Percentiles rank a stretch among this genome's conserved stretches.
phyloP scores from a whole-genome alignment of 2,329 filamentous ascomycete genomes.

The Ophiosphaerella korrae region DNA sequence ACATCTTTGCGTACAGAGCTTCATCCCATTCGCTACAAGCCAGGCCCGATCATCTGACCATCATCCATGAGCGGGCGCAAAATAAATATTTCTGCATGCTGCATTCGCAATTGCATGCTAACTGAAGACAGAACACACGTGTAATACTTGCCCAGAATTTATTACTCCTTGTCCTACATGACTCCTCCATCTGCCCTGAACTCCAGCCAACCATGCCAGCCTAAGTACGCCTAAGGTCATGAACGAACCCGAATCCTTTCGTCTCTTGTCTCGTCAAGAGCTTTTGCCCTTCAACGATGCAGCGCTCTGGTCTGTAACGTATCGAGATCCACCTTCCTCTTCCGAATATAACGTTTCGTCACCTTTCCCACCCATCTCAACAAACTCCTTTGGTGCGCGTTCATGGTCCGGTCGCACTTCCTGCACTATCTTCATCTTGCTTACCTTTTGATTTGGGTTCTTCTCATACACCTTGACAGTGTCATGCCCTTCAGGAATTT shows the following conservation, averaged over 20 bases:
- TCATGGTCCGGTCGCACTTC: constrained; percentile 72
- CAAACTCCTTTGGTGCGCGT: constrained; percentile 75
- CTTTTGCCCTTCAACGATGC: constrained; percentile 9
- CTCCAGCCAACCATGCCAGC: constrained; percentile 19
- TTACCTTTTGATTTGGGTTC: constrained; percentile 34
- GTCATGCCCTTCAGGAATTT: constrained; percentile 58
- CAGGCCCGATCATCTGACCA: constrained; percentile 5
- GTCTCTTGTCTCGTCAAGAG: neutral
- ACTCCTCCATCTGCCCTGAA: constrained; percentile 3
- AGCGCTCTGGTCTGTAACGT: constrained; percentile 30
- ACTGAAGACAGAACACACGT: no score
- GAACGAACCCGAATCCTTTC: neutral
- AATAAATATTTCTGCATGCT: no score
- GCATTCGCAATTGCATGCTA: no score
- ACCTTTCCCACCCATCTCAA: constrained; percentile 82
- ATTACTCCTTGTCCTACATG: constrained; percentile 20
- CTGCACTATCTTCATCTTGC: constrained; percentile 33
- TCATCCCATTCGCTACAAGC: constrained; percentile 26
- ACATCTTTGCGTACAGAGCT: constrained; percentile 16
- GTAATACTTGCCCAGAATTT: neutral
- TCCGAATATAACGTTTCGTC: constrained; percentile 75
- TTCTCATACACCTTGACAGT: constrained; percentile 48
- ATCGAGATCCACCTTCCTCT: constrained; percentile 59
- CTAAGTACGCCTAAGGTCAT: constrained; percentile 13
- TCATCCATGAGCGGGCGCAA: neutral